Base-by-base conservation (phyloP, 1,139 yeast genomes). In the Kodamaea plutei region DNA sequence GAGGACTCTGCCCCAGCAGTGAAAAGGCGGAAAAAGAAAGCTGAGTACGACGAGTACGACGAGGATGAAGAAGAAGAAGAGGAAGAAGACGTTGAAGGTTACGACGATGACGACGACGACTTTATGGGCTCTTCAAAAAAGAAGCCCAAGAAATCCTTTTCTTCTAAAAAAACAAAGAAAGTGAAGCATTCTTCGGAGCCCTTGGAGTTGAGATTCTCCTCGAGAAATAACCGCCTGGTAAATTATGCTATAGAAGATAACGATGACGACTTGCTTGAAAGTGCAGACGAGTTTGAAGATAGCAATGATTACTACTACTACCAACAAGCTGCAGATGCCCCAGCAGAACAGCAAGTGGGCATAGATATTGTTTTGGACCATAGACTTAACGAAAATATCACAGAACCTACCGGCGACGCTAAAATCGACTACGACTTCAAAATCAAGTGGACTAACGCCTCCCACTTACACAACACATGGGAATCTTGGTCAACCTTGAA, bases 381-480 rank as follows among this genome's bases (percentile, higher is more conserved):
- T 46, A 64, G 72, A 39, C 41, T 54, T 17, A 59, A 60, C 33
- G 58, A 55, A 25, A 67, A 61, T 6, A 58, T 56, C 31, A 53
- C 62, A 8, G 65, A 57, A 39, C 43, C 52, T 13, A 69, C 70
- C 9, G 61, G 68, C 29, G 79, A 75, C 38, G 78, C 84, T 15
- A 80, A 79, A 43, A 58, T 61, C 28, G 80, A 77, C 38, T 79
- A 66, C 47, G 64, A 77, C 33, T 83, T 77, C 52, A 60, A 78
- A 43, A 74, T 93, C 44, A 93, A 93, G 59, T 93, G 99, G 98
- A 71, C 75, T 15, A 85, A 76, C 33, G 70, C 79, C 38, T 85
- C 96, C 10, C 98, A 93, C 61, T 68, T 91, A 41, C 99, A 91
- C 60, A 91, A 91, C 53, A 82, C 96, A 1, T 93, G 97, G 97